These are phyloP conservation scores for Sanghuangporus baumii DNA, from an alignment of 1,284 basidiomycete species.

Conservation along the genomic window DNA sequence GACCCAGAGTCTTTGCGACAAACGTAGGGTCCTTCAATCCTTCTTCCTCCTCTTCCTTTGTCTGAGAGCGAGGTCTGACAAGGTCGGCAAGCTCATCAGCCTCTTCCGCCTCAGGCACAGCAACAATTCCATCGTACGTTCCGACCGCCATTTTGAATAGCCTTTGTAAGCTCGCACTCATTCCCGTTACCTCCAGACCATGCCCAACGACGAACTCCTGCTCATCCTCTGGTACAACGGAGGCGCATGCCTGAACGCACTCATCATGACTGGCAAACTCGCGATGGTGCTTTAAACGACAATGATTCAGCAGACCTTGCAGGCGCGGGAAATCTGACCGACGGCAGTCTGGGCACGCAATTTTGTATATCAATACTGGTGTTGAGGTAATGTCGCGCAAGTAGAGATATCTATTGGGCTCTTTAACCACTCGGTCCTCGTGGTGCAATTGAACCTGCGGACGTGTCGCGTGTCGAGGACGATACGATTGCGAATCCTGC, in stretches of 20 bases:
- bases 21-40: constrained; percentile 29
- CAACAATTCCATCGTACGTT: constrained; percentile 22
- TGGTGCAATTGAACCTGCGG: constrained; percentile 27
- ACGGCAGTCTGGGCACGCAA: constrained; percentile 57
- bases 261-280: constrained; percentile 74
- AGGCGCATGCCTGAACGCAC: constrained; percentile 61
- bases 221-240: constrained; percentile 34
- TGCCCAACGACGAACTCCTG: constrained; percentile 42
- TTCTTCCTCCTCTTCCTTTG: not conserved
- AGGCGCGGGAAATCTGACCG: constrained; percentile 65
- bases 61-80: not conserved
- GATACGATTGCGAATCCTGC: constrained; percentile 27
- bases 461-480: constrained; percentile 28
- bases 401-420: constrained; percentile 31
- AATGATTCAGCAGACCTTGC: constrained; percentile 73
- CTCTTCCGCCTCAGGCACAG: constrained; percentile 9
- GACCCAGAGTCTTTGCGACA: constrained; percentile 56
- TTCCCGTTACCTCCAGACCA: constrained; percentile 52
- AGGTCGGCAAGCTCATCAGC: not conserved
- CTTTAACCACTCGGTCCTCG: constrained; percentile 26
- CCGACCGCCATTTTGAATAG: constrained; percentile 70
- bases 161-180: constrained; percentile 53
- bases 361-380: constrained; percentile 35
- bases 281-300: constrained; percentile 56
- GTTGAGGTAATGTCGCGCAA: constrained; percentile 32